Evolutionary conservation across 176 grass and related monocot species (phyloP).

Genomic region (Carex cristatella): DNA sequence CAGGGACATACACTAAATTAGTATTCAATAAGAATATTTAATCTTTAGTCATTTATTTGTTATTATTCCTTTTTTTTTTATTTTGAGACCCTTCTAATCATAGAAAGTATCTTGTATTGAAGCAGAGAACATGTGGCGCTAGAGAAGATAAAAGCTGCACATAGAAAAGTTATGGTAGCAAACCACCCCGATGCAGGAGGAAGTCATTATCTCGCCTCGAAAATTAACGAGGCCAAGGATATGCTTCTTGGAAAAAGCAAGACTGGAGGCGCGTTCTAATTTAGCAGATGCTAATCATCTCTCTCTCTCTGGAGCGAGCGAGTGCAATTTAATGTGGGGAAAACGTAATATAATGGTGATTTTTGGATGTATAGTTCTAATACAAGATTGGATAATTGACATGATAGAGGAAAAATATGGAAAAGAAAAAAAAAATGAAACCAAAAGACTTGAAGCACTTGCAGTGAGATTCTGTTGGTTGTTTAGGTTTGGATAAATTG

Average conservation of each 20-base stretch:
- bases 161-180: constrained; percentile 80
- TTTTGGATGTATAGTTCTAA: not conserved
- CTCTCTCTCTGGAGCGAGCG: not conserved
- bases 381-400: not conserved
- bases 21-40: not conserved
- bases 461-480: not conserved
- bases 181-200: constrained; percentile 88
- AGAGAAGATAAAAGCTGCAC: constrained; percentile 87
- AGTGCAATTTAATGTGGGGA: not conserved
- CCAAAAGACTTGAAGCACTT: not conserved
- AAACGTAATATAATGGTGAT: not conserved
- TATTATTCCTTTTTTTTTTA: not conserved
- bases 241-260: constrained; percentile 50
- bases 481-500: not conserved
- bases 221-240: constrained; percentile 93
- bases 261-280: constrained; percentile 25
- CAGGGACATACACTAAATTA: not conserved
- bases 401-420: not conserved
- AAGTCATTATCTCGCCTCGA: constrained; percentile 83
- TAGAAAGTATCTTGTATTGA: not conserved
- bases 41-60: not conserved
- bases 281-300: not conserved
- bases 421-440: not conserved
- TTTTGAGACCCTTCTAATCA: not conserved
- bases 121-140: constrained; percentile 57